These are phyloP conservation scores for Reutealis trisperma DNA, from an alignment of 345 rosid genomes.

Conservation along the genomic window DNA sequence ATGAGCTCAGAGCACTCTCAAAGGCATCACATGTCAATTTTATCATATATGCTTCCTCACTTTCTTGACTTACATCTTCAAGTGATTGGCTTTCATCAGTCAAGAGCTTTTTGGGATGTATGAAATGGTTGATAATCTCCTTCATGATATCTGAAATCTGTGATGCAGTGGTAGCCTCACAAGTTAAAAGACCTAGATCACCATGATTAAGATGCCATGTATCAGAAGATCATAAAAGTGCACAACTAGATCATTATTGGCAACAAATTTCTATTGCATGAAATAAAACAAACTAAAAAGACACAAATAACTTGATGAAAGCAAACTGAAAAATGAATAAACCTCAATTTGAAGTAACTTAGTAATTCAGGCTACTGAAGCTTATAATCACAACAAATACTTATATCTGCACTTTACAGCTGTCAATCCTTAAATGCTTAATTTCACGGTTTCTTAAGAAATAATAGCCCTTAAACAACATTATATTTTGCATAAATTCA, in stretches of 20 bases:
- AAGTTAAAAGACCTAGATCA: conserved; percentile 66
- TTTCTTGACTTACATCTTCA: conserved; percentile 39
- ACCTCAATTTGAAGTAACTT: neutral
- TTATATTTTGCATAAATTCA: neutral
- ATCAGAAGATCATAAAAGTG: conserved; percentile 7
- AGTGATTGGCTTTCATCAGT: conserved; percentile 31
- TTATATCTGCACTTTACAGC: neutral
- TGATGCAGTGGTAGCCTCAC: conserved; percentile 51
- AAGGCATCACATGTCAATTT: conserved; percentile 53
- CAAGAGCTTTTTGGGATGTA: conserved; percentile 37
- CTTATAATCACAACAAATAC: neutral
- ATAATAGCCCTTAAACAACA: neutral
- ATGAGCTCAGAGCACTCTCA: conserved; percentile 49
- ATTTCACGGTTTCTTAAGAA: neutral
- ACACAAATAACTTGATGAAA: neutral
- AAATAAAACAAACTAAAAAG: neutral
- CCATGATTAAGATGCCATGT: neutral
- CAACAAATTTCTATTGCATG: neutral
- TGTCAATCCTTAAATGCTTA: neutral
- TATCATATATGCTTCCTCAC: conserved; percentile 46
- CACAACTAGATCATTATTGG: neutral
- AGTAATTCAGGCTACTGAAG: too few relatives aligned
- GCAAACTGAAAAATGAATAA: neutral
- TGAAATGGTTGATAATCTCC: conserved; percentile 54
- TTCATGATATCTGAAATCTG: conserved; percentile 57